phyloP scores from a whole-genome alignment of 2,329 filamentous ascomycete species.

The Colletotrichum musae region DNA sequence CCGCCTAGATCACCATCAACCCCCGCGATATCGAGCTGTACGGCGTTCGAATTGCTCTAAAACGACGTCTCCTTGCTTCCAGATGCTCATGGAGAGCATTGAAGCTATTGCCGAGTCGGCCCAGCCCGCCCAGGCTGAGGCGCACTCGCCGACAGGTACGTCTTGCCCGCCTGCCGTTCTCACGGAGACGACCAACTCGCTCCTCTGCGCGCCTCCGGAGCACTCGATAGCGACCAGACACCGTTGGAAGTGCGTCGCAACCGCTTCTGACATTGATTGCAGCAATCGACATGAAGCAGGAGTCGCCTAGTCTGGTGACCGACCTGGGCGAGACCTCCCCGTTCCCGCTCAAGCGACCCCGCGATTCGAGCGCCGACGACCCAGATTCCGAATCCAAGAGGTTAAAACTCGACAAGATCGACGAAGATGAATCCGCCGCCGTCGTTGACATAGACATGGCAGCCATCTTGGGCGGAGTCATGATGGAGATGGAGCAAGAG shows the following conservation, averaged over 20 bases:
- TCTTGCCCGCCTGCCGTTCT: conserved; percentile 29
- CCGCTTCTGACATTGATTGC: conserved; percentile 45
- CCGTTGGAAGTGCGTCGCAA: conserved; percentile 26
- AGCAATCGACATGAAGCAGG: conserved; percentile 56
- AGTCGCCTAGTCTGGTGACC: conserved; percentile 48
- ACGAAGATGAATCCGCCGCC: conserved; percentile 11
- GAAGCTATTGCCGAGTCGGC: conserved; percentile 59
- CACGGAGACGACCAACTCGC: not conserved
- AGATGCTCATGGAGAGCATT: conserved; percentile 44
- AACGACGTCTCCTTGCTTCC: conserved; percentile 21
- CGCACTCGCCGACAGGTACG: conserved; percentile 55
- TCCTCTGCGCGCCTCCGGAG: conserved; percentile 36
- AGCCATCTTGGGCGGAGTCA: conserved; percentile 44
- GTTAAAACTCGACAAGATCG: conserved; percentile 28
- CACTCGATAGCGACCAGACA: conserved; percentile 4
- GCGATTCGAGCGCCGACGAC: conserved; percentile 49
- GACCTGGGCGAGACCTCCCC: conserved; percentile 54
- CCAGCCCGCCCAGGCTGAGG: conserved; percentile 53
- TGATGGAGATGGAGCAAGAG: conserved; percentile 45
- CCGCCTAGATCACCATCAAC: conserved; percentile 25
- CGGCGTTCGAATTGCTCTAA: conserved; percentile 14
- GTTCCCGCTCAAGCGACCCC: conserved; percentile 55
- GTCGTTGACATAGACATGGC: conserved; percentile 45
- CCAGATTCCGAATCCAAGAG: conserved; percentile 51
- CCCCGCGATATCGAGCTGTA: conserved; percentile 33